phyloP scores from a whole-genome alignment of 2,329 filamentous ascomycete genomes.

The Alternaria triticimaculans region DNA sequence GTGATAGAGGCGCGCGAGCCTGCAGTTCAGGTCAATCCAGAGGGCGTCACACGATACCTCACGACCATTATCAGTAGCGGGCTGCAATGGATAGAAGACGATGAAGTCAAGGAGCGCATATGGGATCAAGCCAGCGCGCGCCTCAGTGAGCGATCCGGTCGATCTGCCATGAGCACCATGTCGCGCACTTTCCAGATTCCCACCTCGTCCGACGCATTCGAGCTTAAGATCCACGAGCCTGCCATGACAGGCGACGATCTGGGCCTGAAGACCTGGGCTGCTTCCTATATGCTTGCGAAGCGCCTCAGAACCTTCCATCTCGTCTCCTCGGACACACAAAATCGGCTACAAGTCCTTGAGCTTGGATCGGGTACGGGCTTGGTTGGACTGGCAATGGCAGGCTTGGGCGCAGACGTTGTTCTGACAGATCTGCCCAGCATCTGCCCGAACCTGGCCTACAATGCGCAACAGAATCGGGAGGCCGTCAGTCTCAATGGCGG shows the following conservation, averaged over 20 bases:
- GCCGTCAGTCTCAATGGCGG: slow-evolving; percentile 64
- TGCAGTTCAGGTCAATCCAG: slow-evolving; percentile 51
- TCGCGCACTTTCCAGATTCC: slow-evolving; percentile 67
- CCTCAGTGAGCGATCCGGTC: slow-evolving; percentile 84
- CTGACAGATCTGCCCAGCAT: slow-evolving; percentile 88
- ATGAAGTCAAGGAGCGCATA: slow-evolving; percentile 69
- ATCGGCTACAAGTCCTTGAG: slow-evolving; percentile 64
- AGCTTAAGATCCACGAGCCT: slow-evolving; percentile 81
- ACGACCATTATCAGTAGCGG: slow-evolving; percentile 71
- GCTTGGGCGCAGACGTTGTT: slow-evolving; percentile 70
- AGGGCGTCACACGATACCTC: slow-evolving; percentile 69
- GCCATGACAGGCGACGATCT: slow-evolving; percentile 86
- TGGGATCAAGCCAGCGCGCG: slow-evolving; percentile 82
- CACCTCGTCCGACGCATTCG: slow-evolving; percentile 47
- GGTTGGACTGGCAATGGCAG: slow-evolving; percentile 83
- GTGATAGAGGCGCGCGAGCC: not conserved
- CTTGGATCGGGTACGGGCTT: slow-evolving; percentile 90
- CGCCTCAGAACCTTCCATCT: slow-evolving; percentile 60
- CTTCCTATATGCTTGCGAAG: slow-evolving; percentile 82
- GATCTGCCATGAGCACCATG: slow-evolving; percentile 70
- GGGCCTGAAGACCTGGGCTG: slow-evolving; percentile 95
- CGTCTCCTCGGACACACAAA: not conserved
- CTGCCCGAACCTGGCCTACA: slow-evolving; percentile 78
- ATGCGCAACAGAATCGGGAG: slow-evolving; percentile 69
- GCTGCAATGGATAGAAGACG: slow-evolving; percentile 72